Evolutionary conservation across 495 filamentous ascomycete genomes (phyloP).

Genomic region (Glonium stellatum): DNA sequence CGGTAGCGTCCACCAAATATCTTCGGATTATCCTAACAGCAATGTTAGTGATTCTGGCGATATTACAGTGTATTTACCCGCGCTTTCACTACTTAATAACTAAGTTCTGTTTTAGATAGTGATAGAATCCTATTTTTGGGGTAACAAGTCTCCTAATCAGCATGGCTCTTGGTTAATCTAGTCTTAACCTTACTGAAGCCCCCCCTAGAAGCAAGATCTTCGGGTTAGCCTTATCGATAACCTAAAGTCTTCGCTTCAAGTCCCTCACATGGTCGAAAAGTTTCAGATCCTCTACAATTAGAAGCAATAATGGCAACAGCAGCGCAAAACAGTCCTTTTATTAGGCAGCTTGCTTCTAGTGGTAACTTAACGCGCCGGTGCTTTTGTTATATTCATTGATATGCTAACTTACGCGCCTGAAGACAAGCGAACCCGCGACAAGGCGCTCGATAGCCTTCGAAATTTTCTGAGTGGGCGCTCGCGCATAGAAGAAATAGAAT

Average conservation of each 20-base stretch:
- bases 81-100: too few species aligned
- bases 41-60: too few species aligned
- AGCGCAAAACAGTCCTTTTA: conserved; percentile 57
- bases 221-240: conserved; percentile 23
- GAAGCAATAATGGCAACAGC: conserved; percentile 29
- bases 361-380: conserved; percentile 43
- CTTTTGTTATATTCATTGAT: neutral
- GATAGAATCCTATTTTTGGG: too few species aligned
- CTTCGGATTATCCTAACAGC: too few species aligned
- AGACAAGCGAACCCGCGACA: conserved; percentile 30
- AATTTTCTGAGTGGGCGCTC: conserved; percentile 65
- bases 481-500: conserved; percentile 63
- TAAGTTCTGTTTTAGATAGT: too few species aligned
- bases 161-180: too few species aligned
- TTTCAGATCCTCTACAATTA: neutral
- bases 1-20: too few species aligned
- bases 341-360: conserved; percentile 70
- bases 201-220: neutral
- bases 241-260: conserved; percentile 10
- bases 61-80: too few species aligned
- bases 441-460: conserved; percentile 58
- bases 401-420: conserved; percentile 2
- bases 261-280: conserved; percentile 9
- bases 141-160: too few species aligned
- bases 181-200: neutral